phyloP scores from a whole-genome alignment of 768 basidiomycete species.

The Trametes coccinea region DNA sequence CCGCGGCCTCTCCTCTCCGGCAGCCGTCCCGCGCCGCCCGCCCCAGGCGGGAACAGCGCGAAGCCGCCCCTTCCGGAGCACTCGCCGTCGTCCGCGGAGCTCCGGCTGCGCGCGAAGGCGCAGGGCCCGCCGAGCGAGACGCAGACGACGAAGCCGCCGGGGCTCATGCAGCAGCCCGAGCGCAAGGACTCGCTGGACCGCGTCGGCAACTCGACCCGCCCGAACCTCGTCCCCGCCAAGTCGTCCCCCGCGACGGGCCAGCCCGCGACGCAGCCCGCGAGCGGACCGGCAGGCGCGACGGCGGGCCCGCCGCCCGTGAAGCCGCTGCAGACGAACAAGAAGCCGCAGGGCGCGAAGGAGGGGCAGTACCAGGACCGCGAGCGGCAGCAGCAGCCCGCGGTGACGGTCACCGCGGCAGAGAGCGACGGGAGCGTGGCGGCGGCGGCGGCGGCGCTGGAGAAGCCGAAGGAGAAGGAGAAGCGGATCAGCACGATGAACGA shows the following conservation, averaged over 20 bases:
- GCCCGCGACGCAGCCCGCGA: constrained; percentile 46
- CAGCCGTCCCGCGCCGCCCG: constrained; percentile 53
- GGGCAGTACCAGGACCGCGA: too few relatives aligned
- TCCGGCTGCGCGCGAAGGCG: constrained; percentile 63
- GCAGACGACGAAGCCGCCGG: constrained; percentile 36
- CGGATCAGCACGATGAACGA: constrained; percentile 96
- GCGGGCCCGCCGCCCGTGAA: constrained; percentile 65
- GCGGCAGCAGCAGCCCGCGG: constrained; percentile 31
- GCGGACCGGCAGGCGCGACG: constrained; percentile 47
- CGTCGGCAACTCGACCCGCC: constrained; percentile 32
- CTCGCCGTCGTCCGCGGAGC: constrained; percentile 63
- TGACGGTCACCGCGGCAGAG: constrained; percentile 50
- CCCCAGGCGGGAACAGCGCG: constrained; percentile 32
- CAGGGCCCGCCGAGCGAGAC: constrained; percentile 46
- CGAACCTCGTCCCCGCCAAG: constrained; percentile 46
- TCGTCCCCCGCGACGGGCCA: constrained; percentile 43
- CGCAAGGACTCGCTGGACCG: constrained; percentile 52
- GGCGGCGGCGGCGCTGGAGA: constrained; percentile 64
- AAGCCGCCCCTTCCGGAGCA: constrained; percentile 45
- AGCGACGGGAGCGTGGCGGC: constrained; percentile 64
- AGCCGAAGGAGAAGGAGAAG: constrained; percentile 71
- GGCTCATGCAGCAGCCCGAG: constrained; percentile 36
- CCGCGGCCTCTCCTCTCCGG: constrained; percentile 63
- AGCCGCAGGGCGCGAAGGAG: constrained; percentile 36
- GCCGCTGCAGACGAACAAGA: constrained; percentile 75